Conservation (phyloP, 768 basidiomycete genomes). For the Russula lepida region DNA sequence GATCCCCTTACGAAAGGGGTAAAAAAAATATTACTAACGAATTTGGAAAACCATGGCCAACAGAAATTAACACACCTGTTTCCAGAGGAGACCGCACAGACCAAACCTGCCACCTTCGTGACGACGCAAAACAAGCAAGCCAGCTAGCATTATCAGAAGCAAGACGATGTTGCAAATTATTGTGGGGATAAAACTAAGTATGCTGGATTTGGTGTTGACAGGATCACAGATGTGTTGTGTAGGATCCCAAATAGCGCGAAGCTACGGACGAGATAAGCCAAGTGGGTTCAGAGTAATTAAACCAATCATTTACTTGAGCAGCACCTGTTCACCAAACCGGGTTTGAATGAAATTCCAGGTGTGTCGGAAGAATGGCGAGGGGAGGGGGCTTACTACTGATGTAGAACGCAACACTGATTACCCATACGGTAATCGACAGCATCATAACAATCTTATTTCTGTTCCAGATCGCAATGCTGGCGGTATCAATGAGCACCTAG, state of each 20-base stretch:
- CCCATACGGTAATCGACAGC: neutral
- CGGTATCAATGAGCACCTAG: neutral
- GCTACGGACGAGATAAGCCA: neutral
- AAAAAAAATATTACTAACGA: neutral
- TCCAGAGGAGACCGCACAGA: neutral
- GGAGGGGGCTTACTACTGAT: neutral
- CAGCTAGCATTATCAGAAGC: conserved; percentile 2
- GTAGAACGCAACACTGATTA: neutral
- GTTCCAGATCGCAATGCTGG: conserved; percentile 1
- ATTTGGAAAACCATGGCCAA: neutral
- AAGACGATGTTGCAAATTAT: neutral
- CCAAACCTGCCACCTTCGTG: neutral
- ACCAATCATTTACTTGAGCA: neutral
- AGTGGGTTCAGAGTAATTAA: neutral
- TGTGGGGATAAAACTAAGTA: neutral
- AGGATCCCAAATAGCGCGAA: neutral
- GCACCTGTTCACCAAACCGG: neutral
- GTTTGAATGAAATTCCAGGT: neutral
- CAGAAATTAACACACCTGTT: neutral
- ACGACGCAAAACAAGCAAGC: neutral
- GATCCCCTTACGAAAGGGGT: neutral
- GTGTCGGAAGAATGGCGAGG: neutral
- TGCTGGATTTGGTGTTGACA: neutral
- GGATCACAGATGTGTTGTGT: neutral
- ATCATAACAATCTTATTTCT: neutral